phyloP scores from a whole-genome alignment of 192 early-diverging fungal genomes.

The Mortierella hygrophila region DNA sequence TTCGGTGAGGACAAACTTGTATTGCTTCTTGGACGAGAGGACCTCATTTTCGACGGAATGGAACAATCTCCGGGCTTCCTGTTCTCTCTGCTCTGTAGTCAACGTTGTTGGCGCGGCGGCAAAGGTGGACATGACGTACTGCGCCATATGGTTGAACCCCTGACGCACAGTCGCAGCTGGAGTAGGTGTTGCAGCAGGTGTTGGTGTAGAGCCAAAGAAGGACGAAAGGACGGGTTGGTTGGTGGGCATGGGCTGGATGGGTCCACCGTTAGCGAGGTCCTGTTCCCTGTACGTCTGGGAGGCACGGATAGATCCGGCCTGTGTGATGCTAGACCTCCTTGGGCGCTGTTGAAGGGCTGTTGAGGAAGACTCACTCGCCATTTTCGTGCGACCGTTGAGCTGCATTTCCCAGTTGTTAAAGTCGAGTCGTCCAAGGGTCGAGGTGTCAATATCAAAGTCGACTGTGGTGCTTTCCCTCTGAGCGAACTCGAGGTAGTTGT shows the following conservation, averaged over 20 bases:
- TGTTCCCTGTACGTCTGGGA: conserved; percentile 32
- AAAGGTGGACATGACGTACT: conserved; percentile 25
- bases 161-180: neutral
- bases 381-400: neutral
- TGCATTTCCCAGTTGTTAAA: conserved; percentile 50
- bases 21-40: conserved; percentile 32
- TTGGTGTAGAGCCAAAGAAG: neutral
- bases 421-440: conserved; percentile 23
- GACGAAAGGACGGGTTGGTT: conserved; percentile 4
- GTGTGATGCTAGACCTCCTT: conserved; percentile 39
- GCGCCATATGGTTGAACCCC: conserved; percentile 30
- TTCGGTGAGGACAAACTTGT: conserved; percentile 29
- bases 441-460: neutral
- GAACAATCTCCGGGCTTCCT: conserved; percentile 26
- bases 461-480: neutral
- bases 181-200: neutral
- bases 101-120: conserved; percentile 9
- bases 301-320: conserved; percentile 20
- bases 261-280: conserved; percentile 18
- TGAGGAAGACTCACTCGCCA: neutral
- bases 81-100: conserved; percentile 12
- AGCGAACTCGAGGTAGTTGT: conserved; percentile 49
- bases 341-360: too few relatives aligned
- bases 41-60: conserved; percentile 28
- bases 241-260: conserved; percentile 24